phyloP scores from a whole-genome alignment of 768 basidiomycete species.

The Tricholoma flavovirens region DNA sequence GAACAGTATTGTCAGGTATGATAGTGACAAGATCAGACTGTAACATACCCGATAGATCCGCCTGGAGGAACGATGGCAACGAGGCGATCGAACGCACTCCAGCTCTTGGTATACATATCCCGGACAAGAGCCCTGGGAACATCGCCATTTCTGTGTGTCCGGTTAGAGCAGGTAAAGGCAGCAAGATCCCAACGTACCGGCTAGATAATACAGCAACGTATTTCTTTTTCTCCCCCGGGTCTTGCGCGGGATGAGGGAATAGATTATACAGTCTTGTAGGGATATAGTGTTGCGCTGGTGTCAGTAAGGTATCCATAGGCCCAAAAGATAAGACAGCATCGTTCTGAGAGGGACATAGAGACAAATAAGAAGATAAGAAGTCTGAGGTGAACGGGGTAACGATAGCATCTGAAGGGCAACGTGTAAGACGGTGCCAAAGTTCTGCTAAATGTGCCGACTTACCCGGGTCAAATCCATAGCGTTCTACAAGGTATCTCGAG shows the following conservation, averaged over 20 bases:
- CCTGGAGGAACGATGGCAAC: constrained; percentile 89
- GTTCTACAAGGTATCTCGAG: constrained; percentile 70
- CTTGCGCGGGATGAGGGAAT: constrained; percentile 80
- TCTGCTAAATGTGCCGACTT: constrained; percentile 11
- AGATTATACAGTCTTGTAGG: constrained; percentile 71
- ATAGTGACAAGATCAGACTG: not conserved
- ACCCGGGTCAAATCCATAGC: constrained; percentile 80
- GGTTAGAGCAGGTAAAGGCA: not conserved
- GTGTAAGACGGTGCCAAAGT: not conserved
- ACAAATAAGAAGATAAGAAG: constrained; percentile 71
- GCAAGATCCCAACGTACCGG: constrained; percentile 37
- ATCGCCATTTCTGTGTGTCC: constrained; percentile 62
- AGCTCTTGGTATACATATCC: constrained; percentile 90
- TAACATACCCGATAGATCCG: constrained; percentile 65
- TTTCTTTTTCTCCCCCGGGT: constrained; percentile 62
- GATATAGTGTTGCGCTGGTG: constrained; percentile 68
- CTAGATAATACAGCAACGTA: constrained; percentile 70
- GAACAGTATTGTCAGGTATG: constrained; percentile 3
- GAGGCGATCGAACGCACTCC: constrained; percentile 87
- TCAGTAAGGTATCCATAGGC: constrained; percentile 72
- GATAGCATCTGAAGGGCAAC: constrained; percentile 47
- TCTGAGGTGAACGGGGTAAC: constrained; percentile 76
- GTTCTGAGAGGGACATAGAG: constrained; percentile 61
- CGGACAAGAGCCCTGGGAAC: constrained; percentile 79
- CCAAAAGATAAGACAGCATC: constrained; percentile 79